Base-by-base conservation (phyloP, 1,284 basidiomycete genomes). In the Thelephora terrestris region DNA sequence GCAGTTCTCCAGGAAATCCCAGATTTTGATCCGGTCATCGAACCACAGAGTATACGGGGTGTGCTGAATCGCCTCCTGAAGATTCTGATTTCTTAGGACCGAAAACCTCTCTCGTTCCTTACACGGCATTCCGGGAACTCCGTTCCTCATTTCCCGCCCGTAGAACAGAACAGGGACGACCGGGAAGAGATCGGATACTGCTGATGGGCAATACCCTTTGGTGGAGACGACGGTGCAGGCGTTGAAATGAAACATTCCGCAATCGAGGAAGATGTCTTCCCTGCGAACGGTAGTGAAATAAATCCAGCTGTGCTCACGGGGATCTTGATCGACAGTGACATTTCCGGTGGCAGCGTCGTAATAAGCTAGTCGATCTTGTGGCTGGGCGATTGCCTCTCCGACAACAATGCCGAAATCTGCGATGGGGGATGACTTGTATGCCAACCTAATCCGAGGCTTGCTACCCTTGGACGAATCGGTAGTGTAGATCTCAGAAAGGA, bases 241-340 rank as follows among this genome's bases (percentile, higher is more conserved):
- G 52, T 71, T 70, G 61, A 70, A 71, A 1, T 65, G 63, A 54
- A 59, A 68, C 62, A 71, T 64, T 25, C 57, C 58, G 42, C 64
- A 59, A 43, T 74, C 71, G 6, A 74, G 56, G 5, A 59, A 56
- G 29, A 70, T 50, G 17, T 70, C 64, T 46, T 73, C 64, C 3
- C 70, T 71, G 1, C 59, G 52, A 12, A 67, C 45, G 4, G 70
- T 73, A 4, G 57, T 68, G 61, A 74, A 74, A 53, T 72, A 75
- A 5, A 74, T 58, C 69, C 70, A 73, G 53, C 69, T 71, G 52
- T 73, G 71, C 16, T 71, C 64, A 21, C 66, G 50, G 0, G 71
- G 70, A 53, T 71, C 65, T 43, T 71, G 66, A 2, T 67, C 66
- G 45, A 56, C 57, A 21, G 52, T 45, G 38, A 67, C 57, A 3